Evolutionary conservation across 23 red algal genomes (phyloP).

Genomic region (Pyropia haitanensis): DNA sequence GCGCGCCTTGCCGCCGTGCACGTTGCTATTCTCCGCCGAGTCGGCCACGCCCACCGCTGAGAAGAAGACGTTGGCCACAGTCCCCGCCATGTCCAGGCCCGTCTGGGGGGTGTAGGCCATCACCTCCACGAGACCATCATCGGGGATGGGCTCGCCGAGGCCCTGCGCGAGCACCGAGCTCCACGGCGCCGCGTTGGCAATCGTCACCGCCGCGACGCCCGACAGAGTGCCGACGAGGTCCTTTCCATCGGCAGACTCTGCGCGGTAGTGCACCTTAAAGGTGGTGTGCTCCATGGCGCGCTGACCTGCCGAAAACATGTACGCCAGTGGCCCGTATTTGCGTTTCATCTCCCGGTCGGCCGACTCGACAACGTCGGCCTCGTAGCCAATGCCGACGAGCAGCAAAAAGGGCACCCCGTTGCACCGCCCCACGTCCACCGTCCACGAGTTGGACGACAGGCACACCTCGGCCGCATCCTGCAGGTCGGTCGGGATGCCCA

Average conservation of each 20-base stretch:
- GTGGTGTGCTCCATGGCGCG: conserved; percentile 6
- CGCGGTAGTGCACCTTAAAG: conserved; percentile 3
- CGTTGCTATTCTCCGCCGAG: neutral
- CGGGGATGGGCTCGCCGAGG: conserved; percentile 27
- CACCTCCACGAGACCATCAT: conserved; percentile 50
- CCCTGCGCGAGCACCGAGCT: conserved; percentile 46
- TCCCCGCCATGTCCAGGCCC: conserved; percentile 13
- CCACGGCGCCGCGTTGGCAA: conserved; percentile 44
- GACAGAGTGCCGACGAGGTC: conserved; percentile 2
- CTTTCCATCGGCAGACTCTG: neutral
- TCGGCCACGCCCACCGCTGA: conserved; percentile 14
- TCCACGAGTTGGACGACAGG: neutral
- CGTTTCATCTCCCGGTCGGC: conserved; percentile 22
- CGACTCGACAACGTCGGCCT: conserved; percentile 17
- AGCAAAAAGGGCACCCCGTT: conserved; percentile 16
- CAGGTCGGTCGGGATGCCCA: conserved; percentile 38
- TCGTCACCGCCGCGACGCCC: conserved; percentile 7
- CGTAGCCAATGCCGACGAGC: conserved; percentile 37
- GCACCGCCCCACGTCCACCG: too few relatives aligned
- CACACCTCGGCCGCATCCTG: neutral
- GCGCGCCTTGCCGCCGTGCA: conserved; percentile 28
- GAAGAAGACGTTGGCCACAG: conserved; percentile 21
- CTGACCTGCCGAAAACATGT: conserved; percentile 5
- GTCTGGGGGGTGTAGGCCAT: conserved; percentile 16
- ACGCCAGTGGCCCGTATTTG: conserved; percentile 24